Base-by-base conservation (phyloP, 1,284 basidiomycete genomes). In the Puccinia novopanici region DNA sequence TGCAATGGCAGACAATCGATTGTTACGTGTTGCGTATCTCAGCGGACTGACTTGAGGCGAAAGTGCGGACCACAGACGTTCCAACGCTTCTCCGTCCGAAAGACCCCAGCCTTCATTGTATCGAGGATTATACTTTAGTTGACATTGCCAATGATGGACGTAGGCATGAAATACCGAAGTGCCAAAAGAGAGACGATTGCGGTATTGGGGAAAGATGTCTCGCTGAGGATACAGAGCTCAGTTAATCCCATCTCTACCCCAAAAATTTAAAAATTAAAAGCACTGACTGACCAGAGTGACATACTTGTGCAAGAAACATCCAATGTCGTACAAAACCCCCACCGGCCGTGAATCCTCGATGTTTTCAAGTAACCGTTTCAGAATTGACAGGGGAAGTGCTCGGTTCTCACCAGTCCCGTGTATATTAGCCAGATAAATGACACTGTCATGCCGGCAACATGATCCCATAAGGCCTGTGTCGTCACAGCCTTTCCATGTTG, bases 321-420 rank as follows among this genome's bases (percentile, higher is more conserved):
- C 72, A 27, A 74, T 30, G n/a, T 74, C 55, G n/a, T 74, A 74
- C 17, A 73, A 17, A 3, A 75, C 27, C 24, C 73, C 73, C 22
- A 75, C 34, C 2, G 42, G 45, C 5, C 57, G 3, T 8, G 45
- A 22, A 2, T 34, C 2, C 15, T 48, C 34, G 4, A 63, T 61
- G 22, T 59, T 48, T 27, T n/a, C 22, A 24, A 61, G 40, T 48
- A 75, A 12, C 12, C 22, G 30, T n/a, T 75, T 57, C 30, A 61
- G 12, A n/a, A 63, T 45, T n/a, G 22, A 22, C 27, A 61, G n/a
- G 8, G 55, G 59, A 45, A 48, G 27, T 22, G 45, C 42, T 17
- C n/a, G 27, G 40, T 57, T 34, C 17, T 59, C 57, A 3, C 52
- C 72, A 10, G 57, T 22, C 9, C n/a, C 42, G 45, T 48, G n/a